A percentile compares a stretch with the other conserved stretches of the same genome.
Evolutionary conservation across 768 basidiomycete genomes (phyloP).

Genomic region (Lactarius deliciosus): DNA sequence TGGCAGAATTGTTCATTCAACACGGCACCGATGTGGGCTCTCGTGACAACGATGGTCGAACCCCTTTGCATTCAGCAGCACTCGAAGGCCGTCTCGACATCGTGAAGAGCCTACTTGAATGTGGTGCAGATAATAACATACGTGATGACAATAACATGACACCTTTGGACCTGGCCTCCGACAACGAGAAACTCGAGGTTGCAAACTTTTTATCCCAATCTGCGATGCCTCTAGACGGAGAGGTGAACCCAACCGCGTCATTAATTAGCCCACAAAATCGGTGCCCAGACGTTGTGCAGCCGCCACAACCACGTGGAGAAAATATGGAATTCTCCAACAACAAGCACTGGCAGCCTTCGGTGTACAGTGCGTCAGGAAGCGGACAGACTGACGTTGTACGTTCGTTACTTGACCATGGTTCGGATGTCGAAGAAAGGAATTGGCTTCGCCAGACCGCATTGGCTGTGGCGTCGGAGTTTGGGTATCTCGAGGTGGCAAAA

Average conservation of each 20-base stretch:
- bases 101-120: not conserved
- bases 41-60: not conserved
- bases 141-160: not conserved
- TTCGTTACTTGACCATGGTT: not conserved
- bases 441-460: not conserved
- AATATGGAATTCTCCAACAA: not conserved
- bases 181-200: not conserved
- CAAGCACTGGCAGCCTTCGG: not conserved
- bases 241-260: not conserved
- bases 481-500: not conserved
- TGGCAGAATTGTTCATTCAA: not conserved
- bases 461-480: not conserved
- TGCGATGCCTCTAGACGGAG: not conserved
- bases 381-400: not conserved
- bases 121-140: not conserved
- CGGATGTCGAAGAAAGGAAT: not conserved
- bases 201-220: not conserved
- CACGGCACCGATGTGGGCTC: not conserved
- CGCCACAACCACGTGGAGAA: not conserved
- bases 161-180: not conserved
- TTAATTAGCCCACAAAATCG: not conserved
- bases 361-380: not conserved
- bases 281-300: not conserved
- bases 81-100: no score
- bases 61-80: not conserved